Conservation (phyloP, 2,329 filamentous ascomycete species). For the Clathrospora elynae region DNA sequence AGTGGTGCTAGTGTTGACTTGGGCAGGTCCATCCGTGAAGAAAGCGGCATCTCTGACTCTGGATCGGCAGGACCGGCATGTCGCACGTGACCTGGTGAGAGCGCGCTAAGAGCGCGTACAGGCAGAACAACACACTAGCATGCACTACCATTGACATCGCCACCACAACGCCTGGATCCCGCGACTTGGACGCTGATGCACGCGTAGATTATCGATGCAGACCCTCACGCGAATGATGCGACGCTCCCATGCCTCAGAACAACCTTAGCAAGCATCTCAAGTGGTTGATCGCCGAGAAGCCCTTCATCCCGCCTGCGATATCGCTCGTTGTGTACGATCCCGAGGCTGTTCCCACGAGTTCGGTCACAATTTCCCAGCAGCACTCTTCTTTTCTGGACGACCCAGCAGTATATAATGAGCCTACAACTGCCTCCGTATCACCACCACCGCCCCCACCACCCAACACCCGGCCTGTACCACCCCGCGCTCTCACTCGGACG, state of each 20-base stretch:
- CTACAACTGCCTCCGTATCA: conserved; percentile 16
- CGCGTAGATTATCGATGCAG: conserved; percentile 33
- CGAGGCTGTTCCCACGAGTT: conserved; percentile 28
- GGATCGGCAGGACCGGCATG: conserved; percentile 1
- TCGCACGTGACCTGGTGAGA: conserved; percentile 38
- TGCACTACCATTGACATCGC: conserved; percentile 21
- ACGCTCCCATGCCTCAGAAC: conserved; percentile 54
- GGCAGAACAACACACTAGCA: conserved; percentile 27
- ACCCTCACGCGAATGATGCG: conserved; percentile 29
- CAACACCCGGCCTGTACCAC: conserved; percentile 22
- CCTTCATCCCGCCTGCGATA: conserved; percentile 49
- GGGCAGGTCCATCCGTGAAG: conserved; percentile 1
- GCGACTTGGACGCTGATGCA: conserved; percentile 19
- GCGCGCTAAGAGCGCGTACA: conserved; percentile 26
- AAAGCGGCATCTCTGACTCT: conserved; percentile 2
- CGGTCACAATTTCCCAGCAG: conserved; percentile 26
- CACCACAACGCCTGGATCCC: conserved; percentile 24
- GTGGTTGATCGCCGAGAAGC: conserved; percentile 55
- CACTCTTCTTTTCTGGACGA: conserved; percentile 15
- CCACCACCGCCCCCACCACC: conserved; percentile 18
- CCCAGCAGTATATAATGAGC: conserved; percentile 27
- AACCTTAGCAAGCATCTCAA: conserved; percentile 56
- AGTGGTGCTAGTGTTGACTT: background rate
- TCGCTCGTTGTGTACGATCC: conserved; percentile 39
- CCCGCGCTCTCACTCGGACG: conserved; percentile 25